Conservation (phyloP, 2,329 filamentous ascomycete genomes). For the Seiridium cupressi region DNA sequence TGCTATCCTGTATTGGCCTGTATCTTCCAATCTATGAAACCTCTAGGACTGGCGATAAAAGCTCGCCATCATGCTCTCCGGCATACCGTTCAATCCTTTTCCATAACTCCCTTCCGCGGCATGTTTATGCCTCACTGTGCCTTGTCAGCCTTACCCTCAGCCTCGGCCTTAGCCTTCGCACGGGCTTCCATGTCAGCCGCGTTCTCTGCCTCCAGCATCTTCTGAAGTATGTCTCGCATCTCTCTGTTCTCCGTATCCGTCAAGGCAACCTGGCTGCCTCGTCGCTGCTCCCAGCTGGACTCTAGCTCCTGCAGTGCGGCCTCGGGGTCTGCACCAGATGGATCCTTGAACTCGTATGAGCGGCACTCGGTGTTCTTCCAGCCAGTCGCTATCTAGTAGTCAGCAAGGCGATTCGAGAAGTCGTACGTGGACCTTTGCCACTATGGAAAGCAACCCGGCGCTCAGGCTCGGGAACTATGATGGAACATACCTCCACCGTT, state of each 20-base stretch:
- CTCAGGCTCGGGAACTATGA: background rate
- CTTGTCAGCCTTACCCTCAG: background rate
- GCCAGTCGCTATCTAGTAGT: conserved; percentile 54
- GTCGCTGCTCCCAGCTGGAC: conserved; percentile 44
- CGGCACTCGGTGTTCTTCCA: conserved; percentile 75
- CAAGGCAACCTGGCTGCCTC: conserved; percentile 37
- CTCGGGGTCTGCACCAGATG: conserved; percentile 45
- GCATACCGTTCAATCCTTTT: too few species aligned
- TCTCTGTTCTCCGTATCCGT: conserved; percentile 46
- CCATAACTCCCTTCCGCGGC: too few species aligned
- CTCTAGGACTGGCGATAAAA: too few species aligned
- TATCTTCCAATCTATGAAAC: too few species aligned
- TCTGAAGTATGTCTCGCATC: conserved; percentile 26
- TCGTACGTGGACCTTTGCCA: too few species aligned
- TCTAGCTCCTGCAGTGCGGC: conserved; percentile 47
- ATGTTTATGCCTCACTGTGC: background rate
- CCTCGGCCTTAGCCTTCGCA: background rate
- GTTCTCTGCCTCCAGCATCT: background rate
- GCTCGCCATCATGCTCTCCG: too few species aligned
- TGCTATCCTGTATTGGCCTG: too few species aligned
- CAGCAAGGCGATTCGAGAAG: too few species aligned
- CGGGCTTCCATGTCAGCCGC: background rate
- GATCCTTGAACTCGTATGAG: conserved; percentile 62
- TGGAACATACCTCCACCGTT: conserved; percentile 32
- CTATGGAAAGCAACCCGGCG: too few species aligned